These are phyloP conservation scores for Calonectria pseudoreteaudii DNA, from an alignment of 2,329 filamentous ascomycete genomes.

Conservation along the genomic window DNA sequence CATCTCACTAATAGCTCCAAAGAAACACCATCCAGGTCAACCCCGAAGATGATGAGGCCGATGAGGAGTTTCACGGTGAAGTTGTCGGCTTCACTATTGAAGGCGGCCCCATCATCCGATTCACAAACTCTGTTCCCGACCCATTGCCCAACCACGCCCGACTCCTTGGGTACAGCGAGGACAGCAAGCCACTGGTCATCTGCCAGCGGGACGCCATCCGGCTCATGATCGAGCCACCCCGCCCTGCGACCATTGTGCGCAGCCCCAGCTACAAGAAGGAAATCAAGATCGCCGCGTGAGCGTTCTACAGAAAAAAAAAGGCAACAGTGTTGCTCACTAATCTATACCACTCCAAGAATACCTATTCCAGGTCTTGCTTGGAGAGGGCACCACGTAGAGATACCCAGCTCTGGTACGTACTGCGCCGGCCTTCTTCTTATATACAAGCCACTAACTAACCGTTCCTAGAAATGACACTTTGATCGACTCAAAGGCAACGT, in stretches of 20 bases:
- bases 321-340: neutral
- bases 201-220: conserved; percentile 51
- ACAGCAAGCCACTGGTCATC: conserved; percentile 53
- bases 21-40: conserved; percentile 53
- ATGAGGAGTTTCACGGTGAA: conserved; percentile 47
- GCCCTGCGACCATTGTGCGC: conserved; percentile 11
- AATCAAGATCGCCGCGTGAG: conserved; percentile 2
- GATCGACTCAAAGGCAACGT: conserved; percentile 4
- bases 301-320: neutral
- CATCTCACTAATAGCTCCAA: conserved; percentile 26
- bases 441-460: neutral
- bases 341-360: neutral
- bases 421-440: no score
- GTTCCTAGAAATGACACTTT: conserved; percentile 1
- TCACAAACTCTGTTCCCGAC: conserved; percentile 49
- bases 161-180: conserved; percentile 51
- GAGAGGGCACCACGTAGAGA: neutral
- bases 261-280: conserved; percentile 30
- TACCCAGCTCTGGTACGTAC: neutral
- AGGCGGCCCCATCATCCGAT: conserved; percentile 60
- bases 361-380: neutral
- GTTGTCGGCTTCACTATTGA: conserved; percentile 60
- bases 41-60: conserved; percentile 46
- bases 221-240: conserved; percentile 43
- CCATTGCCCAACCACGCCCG: conserved; percentile 47